phyloP scores from a whole-genome alignment of 1,284 basidiomycete species.

The Ceraceosorus guamensis region DNA sequence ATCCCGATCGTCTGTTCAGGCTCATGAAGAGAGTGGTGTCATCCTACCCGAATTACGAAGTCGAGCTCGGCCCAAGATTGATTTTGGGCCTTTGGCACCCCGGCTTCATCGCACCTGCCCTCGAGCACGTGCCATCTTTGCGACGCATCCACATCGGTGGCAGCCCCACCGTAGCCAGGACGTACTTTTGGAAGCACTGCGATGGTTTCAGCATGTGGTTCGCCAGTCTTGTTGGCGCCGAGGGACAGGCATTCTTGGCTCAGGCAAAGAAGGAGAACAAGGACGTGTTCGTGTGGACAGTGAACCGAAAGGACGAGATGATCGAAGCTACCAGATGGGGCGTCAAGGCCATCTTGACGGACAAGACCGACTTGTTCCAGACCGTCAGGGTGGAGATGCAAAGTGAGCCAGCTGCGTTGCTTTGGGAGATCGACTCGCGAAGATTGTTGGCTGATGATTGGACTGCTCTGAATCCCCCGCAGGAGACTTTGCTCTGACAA shows the following conservation, averaged over 20 bases:
- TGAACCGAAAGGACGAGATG: constrained; percentile 85
- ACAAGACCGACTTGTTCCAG: constrained; percentile 69
- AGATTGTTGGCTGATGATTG: not conserved
- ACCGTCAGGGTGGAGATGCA: constrained; percentile 62
- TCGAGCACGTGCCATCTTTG: constrained; percentile 69
- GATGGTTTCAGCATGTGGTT: constrained; percentile 84
- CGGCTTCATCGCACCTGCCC: constrained; percentile 72
- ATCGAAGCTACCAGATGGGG: constrained; percentile 90
- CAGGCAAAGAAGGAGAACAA: constrained; percentile 76
- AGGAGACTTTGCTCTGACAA: constrained; percentile 23
- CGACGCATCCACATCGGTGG: constrained; percentile 77
- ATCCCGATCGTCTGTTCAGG: constrained; percentile 75
- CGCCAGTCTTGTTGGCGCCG: constrained; percentile 63
- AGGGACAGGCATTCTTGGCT: constrained; percentile 63
- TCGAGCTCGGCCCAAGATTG: constrained; percentile 75
- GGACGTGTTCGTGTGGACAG: constrained; percentile 87
- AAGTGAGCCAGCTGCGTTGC: constrained; percentile 51
- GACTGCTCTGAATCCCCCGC: not conserved
- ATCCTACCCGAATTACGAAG: constrained; percentile 68
- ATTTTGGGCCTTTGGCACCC: constrained; percentile 76
- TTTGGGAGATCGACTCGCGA: constrained; percentile 1
- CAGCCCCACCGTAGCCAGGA: constrained; percentile 59
- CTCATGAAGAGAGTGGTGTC: constrained; percentile 73
- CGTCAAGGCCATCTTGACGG: constrained; percentile 80
- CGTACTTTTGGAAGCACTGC: constrained; percentile 85